Percentiles rank a stretch among this genome's conserved stretches.
These are phyloP conservation scores for Kodamaea plutei DNA, from an alignment of 1,139 yeast species.

Conservation along the genomic window DNA sequence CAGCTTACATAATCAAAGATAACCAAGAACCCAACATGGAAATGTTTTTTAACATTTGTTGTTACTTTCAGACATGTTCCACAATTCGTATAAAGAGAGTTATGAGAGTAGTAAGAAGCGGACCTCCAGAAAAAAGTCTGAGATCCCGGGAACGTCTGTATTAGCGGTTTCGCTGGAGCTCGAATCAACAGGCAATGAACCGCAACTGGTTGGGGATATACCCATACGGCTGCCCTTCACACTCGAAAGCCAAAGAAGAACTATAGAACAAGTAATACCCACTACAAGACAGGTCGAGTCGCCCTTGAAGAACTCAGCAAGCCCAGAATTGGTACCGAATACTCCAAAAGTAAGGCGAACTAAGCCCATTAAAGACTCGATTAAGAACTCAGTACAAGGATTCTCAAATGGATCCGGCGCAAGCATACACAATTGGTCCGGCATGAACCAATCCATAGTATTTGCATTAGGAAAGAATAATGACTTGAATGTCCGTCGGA, in stretches of 20 bases:
- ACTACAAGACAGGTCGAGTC: no score
- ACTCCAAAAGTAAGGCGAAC: not conserved
- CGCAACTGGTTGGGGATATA: no score
- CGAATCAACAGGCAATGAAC: no score
- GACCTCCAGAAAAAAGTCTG: slow-evolving; percentile 6
- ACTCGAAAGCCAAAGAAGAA: no score
- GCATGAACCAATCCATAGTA: slow-evolving; percentile 12
- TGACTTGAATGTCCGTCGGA: slow-evolving; percentile 12
- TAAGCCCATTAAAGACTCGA: not conserved
- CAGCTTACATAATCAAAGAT: no score
- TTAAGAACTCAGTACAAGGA: not conserved
- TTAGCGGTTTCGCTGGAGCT: slow-evolving; percentile 5
- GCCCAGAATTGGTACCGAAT: no score
- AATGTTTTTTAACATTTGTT: no score
- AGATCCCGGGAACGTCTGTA: slow-evolving; percentile 14
- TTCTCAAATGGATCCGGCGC: no score
- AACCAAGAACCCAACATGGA: no score
- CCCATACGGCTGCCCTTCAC: no score
- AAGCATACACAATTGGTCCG: slow-evolving; percentile 12
- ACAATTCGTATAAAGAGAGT: slow-evolving; percentile 11
- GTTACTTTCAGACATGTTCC: slow-evolving; percentile 10
- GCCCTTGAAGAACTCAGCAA: no score
- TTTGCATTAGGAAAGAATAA: slow-evolving; percentile 14
- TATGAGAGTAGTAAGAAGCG: slow-evolving; percentile 9
- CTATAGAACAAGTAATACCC: no score